These are phyloP conservation scores for Leptodermis oblonga DNA, from an alignment of 257 asterid genomes.

Conservation along the genomic window DNA sequence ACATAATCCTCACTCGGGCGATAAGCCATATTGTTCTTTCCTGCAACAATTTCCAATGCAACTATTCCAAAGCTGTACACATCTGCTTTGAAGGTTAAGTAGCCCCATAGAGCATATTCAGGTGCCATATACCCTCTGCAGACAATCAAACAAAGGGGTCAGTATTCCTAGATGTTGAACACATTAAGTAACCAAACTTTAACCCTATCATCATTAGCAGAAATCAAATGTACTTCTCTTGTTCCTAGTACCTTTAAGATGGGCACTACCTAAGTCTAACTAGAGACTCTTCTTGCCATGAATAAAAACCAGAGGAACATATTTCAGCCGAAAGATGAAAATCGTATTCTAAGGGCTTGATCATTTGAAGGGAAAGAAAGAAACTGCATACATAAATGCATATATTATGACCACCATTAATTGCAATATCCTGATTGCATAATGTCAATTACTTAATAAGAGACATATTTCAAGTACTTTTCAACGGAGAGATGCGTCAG, in stretches of 20 bases:
- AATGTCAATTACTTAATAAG: background rate
- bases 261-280: background rate
- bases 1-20: slow-evolving; percentile 46
- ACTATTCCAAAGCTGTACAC: slow-evolving; percentile 70
- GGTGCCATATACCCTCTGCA: slow-evolving; percentile 74
- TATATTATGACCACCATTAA: too few relatives aligned
- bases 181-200: background rate
- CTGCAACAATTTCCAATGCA: slow-evolving; percentile 53
- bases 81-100: slow-evolving; percentile 60
- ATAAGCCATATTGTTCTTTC: slow-evolving; percentile 53
- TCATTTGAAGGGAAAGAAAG: background rate
- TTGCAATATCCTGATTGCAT: background rate
- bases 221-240: background rate
- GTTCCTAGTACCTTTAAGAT: background rate
- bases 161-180: background rate
- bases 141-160: background rate
- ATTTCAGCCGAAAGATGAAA: background rate
- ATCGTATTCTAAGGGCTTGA: background rate
- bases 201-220: background rate
- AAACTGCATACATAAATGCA: background rate
- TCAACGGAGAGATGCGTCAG: too few relatives aligned
- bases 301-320: too few relatives aligned
- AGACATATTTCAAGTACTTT: too few relatives aligned
- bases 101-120: slow-evolving; percentile 72
- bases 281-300: too few relatives aligned